These are phyloP conservation scores for Pistacia vera DNA, from an alignment of 345 rosid species.

Conservation along the genomic window DNA sequence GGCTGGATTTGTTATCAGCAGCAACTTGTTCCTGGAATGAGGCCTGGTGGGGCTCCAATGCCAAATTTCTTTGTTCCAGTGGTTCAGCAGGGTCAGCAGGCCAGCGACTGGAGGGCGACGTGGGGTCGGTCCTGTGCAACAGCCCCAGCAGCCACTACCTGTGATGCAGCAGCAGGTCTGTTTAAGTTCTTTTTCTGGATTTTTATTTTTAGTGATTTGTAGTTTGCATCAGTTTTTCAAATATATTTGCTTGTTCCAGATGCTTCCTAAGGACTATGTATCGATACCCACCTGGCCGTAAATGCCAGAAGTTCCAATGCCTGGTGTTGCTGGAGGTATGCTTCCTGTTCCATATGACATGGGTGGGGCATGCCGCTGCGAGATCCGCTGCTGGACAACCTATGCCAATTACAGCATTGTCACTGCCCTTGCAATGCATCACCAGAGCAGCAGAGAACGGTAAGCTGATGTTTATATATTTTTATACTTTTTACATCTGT, in stretches of 20 bases:
- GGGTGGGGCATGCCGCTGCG: conserved; percentile 57
- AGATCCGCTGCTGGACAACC: conserved; percentile 50
- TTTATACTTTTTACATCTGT: not conserved
- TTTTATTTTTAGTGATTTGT: not conserved
- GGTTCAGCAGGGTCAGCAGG: conserved; percentile 69
- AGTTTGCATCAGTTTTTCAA: not conserved
- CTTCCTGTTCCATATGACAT: conserved; percentile 60
- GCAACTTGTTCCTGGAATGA: conserved; percentile 81
- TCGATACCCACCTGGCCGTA: conserved; percentile 70
- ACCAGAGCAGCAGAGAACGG: conserved; percentile 77
- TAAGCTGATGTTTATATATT: conserved; percentile 24
- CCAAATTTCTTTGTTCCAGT: conserved; percentile 68
- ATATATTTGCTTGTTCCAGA: conserved; percentile 26
- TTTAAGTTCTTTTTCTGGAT: not conserved
- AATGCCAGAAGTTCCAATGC: conserved; percentile 56
- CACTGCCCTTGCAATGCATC: conserved; percentile 75
- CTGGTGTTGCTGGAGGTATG: conserved; percentile 55
- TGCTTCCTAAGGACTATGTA: conserved; percentile 70
- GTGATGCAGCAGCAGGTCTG: conserved; percentile 66
- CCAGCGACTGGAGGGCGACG: conserved; percentile 69
- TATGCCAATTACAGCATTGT: conserved; percentile 61
- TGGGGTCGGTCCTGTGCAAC: conserved; percentile 56
- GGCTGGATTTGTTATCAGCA: conserved; percentile 86
- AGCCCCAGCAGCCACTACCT: conserved; percentile 61
- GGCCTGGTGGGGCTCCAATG: conserved; percentile 74